These are phyloP conservation scores for Globisporangium barbulae DNA, from an alignment of 352 stramenopile species.

Conservation along the genomic window DNA sequence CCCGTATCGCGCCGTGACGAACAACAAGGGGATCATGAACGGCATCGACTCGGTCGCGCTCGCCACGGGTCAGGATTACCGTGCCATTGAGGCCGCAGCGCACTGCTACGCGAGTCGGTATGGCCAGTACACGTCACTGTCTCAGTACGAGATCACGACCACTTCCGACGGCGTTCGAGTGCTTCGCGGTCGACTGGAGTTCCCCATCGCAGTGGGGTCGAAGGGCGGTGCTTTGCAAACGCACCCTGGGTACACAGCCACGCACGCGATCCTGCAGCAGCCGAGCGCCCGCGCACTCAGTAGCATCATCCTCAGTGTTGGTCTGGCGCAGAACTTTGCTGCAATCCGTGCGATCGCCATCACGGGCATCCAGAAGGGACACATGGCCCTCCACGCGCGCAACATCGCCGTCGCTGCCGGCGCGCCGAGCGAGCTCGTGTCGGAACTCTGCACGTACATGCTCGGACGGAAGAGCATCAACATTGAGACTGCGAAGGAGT, in stretches of 20 bases:
- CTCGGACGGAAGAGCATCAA: conserved; percentile 76
- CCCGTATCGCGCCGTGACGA: conserved; percentile 80
- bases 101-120: conserved; percentile 81
- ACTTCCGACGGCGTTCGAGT: conserved; percentile 38
- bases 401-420: conserved; percentile 85
- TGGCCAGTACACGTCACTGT: conserved; percentile 79
- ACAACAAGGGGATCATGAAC: conserved; percentile 92
- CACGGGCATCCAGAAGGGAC: conserved; percentile 84
- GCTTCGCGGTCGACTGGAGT: conserved; percentile 66
- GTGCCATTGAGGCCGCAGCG: conserved; percentile 75
- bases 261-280: conserved; percentile 73
- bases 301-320: conserved; percentile 76
- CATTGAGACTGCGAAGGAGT: conserved; percentile 81
- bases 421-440: conserved; percentile 73
- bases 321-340: conserved; percentile 85
- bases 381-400: conserved; percentile 85
- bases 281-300: conserved; percentile 58
- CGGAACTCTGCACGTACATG: conserved; percentile 87
- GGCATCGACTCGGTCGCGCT: conserved; percentile 78
- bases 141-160: conserved; percentile 55
- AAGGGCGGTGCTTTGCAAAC: conserved; percentile 82
- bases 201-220: conserved; percentile 78
- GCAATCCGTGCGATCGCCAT: conserved; percentile 81
- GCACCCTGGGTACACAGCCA: conserved; percentile 75
- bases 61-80: conserved; percentile 83